Base-by-base conservation (phyloP, 257 asterid genomes). In the Echites panduratus region DNA sequence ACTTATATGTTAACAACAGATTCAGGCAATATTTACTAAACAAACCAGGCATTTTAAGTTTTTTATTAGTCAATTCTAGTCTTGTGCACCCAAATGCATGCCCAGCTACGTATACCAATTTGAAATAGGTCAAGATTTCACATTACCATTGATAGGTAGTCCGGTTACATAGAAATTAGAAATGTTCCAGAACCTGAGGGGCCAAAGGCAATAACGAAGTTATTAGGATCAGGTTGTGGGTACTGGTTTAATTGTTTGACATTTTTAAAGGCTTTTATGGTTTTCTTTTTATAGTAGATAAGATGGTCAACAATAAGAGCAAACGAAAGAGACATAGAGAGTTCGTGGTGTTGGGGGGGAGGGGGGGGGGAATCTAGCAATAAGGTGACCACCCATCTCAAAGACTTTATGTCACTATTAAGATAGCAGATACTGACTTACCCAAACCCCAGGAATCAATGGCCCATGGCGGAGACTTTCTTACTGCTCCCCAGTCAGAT, bases 401-500 rank as follows among this genome's bases (percentile, higher is more conserved):
- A 32, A 61, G 62, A 13, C 27, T 2, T 41, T 43, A 9, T 52
- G 32, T 49, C 16, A 35, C 17, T 35, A 38, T 5, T 7, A 53
- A 70, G 66, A n/a, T 43, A 71, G 44, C 59, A 73, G 70, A 75
- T 64, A 61, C 7, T 53, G 48, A 84, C 98, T 85, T 83, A 95
- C 98, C 99, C 85, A 95, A 75, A 70, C 99, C 99, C 99, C 99
- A 95, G 13, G 99, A 92, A 90, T 95, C 99, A 79, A 92, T 70
- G 64, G 97, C 84, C 98, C 98, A 95, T 52, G 96, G 92, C 66
- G 98, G 95, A 76, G 98, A 92, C 73, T 87, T 92, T 83, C 97
- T 89, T 77, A 95, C 81, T 76, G 90, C 66, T 62, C 85, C 77
- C 99, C 99, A 95, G 79, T 95, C 99, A 74, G 97, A 86, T 80